These are phyloP conservation scores for Epithemia pelagica DNA, from an alignment of 108 stramenopile species.

Conservation along the genomic window DNA sequence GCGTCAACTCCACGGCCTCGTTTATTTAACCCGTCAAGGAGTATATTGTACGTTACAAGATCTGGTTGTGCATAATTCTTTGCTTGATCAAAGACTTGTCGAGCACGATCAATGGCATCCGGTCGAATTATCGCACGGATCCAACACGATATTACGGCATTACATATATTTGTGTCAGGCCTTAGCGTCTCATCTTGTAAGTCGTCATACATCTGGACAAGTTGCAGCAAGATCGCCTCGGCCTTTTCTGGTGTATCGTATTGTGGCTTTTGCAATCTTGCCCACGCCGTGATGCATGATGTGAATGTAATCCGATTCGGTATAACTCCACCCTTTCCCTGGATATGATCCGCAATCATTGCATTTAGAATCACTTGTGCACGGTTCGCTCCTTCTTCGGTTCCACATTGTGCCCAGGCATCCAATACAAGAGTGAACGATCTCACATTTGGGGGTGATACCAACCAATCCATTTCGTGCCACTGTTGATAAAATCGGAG, in stretches of 20 bases:
- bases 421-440: conserved; percentile 44
- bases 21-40: conserved; percentile 36
- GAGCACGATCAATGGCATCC: conserved; percentile 11
- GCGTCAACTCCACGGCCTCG: conserved; percentile 30
- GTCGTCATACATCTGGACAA: conserved; percentile 33
- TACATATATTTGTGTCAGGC: conserved; percentile 13
- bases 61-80: conserved; percentile 37
- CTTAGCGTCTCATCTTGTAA: conserved; percentile 10
- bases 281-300: conserved; percentile 45
- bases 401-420: conserved; percentile 43
- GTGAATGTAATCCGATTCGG: conserved; percentile 43
- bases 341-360: conserved; percentile 32
- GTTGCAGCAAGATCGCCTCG: conserved; percentile 26
- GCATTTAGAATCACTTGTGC: conserved; percentile 33
- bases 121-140: not conserved
- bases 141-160: conserved; percentile 28
- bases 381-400: conserved; percentile 11
- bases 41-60: conserved; percentile 58
- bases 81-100: conserved; percentile 14
- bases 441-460: conserved; percentile 30
- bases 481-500: conserved; percentile 22
- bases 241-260: conserved; percentile 15
- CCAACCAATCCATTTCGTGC: conserved; percentile 10
- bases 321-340: conserved; percentile 15
- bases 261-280: conserved; percentile 7